phyloP scores from a whole-genome alignment of 352 stramenopile species.

The Phytophthora sp. region DNA sequence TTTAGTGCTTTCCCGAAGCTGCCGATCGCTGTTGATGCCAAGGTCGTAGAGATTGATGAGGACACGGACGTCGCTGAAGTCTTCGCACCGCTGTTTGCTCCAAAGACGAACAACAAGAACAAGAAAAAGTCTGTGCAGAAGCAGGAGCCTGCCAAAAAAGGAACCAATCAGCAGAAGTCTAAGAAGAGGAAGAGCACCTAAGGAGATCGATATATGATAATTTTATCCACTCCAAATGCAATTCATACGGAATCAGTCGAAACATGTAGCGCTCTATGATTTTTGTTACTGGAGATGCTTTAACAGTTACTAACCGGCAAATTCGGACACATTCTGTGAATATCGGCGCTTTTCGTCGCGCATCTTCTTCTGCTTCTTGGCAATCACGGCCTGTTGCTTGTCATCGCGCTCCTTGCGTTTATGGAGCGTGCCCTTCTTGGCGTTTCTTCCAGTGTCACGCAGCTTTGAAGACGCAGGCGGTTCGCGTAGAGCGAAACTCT shows the following conservation, averaged over 20 bases:
- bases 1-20: slow-evolving; percentile 63
- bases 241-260: slow-evolving; percentile 18
- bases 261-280: slow-evolving; percentile 30
- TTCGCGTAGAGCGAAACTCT: slow-evolving; percentile 92
- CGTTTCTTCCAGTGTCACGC: slow-evolving; percentile 73
- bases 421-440: slow-evolving; percentile 81
- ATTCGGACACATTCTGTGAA: slow-evolving; percentile 79
- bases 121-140: slow-evolving; percentile 33
- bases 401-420: slow-evolving; percentile 85
- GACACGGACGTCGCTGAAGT: slow-evolving; percentile 45
- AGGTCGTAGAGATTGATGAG: slow-evolving; percentile 52
- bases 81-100: slow-evolving; percentile 59
- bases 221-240: slow-evolving; percentile 30
- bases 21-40: slow-evolving; percentile 55
- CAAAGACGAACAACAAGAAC: slow-evolving; percentile 41
- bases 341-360: slow-evolving; percentile 69
- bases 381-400: slow-evolving; percentile 59
- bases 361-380: slow-evolving; percentile 69
- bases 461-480: slow-evolving; percentile 82
- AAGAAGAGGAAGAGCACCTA: slow-evolving; percentile 58
- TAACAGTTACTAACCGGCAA: slow-evolving; percentile 53
- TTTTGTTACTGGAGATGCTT: slow-evolving; percentile 19
- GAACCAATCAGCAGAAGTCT: slow-evolving; percentile 47
- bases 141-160: slow-evolving; percentile 29
- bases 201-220: slow-evolving; percentile 25